Evolutionary conservation across 2,329 filamentous ascomycete species (phyloP).

Genomic region (Dactylellina parvicollis): DNA sequence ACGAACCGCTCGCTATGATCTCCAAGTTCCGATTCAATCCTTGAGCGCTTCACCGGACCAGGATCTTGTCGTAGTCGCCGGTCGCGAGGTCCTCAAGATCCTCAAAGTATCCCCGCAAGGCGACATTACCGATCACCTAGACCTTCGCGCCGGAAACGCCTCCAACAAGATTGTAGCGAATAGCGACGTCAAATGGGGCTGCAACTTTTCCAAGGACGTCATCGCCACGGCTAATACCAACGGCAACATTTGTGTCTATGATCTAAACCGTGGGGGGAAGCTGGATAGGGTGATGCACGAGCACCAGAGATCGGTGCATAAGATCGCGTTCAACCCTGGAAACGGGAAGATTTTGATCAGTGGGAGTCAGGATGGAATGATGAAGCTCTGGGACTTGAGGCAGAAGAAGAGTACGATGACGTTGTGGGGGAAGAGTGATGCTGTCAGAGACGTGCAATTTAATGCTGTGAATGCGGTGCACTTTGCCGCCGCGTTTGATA

Average conservation of each 20-base stretch:
- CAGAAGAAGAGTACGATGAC: conserved; percentile 57
- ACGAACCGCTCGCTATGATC: conserved; percentile 55
- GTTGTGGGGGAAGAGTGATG: conserved; percentile 57
- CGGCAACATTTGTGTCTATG: conserved; percentile 58
- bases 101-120: conserved; percentile 54
- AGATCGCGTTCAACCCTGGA: conserved; percentile 57
- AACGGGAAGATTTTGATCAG: conserved; percentile 57
- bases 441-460: conserved; percentile 58
- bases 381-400: conserved; percentile 58
- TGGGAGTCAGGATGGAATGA: conserved; percentile 57
- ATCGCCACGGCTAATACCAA: conserved; percentile 58
- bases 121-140: conserved; percentile 55
- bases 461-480: conserved; percentile 56
- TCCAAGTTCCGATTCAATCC: conserved; percentile 56
- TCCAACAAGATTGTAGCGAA: conserved; percentile 54
- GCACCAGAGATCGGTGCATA: conserved; percentile 58
- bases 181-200: conserved; percentile 58
- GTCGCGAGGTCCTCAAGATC: conserved; percentile 56
- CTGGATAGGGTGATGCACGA: conserved; percentile 56
- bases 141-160: conserved; percentile 55
- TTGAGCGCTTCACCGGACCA: conserved; percentile 56
- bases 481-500: conserved; percentile 58
- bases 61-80: conserved; percentile 57
- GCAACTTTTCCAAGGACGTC: conserved; percentile 53
- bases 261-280: conserved; percentile 55